Conservation (phyloP, 2,329 filamentous ascomycete species). For the Alternaria dauci region DNA sequence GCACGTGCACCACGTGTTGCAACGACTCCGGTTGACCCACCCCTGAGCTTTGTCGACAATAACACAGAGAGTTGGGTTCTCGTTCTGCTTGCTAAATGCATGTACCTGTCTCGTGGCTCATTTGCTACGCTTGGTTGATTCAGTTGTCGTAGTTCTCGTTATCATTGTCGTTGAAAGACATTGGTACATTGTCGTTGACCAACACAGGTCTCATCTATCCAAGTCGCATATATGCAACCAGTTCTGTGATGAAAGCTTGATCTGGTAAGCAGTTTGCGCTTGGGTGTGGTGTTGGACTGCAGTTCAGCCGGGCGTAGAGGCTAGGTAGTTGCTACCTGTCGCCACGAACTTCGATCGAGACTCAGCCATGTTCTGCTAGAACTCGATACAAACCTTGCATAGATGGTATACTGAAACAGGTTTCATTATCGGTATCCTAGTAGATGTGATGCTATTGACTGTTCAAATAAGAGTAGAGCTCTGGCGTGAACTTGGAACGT, state of each 20-base stretch:
- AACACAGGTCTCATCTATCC: neutral
- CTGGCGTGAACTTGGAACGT: neutral
- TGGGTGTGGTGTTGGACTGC: neutral
- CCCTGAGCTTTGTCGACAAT: neutral
- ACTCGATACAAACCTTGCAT: neutral
- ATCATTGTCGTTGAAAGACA: neutral
- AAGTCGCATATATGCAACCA: neutral
- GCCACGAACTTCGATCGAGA: neutral
- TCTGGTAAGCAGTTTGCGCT: neutral
- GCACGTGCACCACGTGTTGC: constrained; percentile 37
- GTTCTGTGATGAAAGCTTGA: neutral
- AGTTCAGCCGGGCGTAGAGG: neutral
- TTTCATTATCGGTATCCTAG: neutral
- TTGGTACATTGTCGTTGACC: neutral
- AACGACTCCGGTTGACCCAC: constrained; percentile 5
- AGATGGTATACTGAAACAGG: neutral
- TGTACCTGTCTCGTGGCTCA: neutral
- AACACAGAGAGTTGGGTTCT: neutral
- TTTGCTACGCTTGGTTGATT: neutral
- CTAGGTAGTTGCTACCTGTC: neutral
- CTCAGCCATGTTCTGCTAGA: neutral
- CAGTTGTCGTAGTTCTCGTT: neutral
- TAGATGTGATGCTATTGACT: neutral
- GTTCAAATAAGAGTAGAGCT: neutral
- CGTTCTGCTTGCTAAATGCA: neutral